Conservation (phyloP, 225 moss, liverwort and hornwort species). For the Pleurozium schreberi region DNA sequence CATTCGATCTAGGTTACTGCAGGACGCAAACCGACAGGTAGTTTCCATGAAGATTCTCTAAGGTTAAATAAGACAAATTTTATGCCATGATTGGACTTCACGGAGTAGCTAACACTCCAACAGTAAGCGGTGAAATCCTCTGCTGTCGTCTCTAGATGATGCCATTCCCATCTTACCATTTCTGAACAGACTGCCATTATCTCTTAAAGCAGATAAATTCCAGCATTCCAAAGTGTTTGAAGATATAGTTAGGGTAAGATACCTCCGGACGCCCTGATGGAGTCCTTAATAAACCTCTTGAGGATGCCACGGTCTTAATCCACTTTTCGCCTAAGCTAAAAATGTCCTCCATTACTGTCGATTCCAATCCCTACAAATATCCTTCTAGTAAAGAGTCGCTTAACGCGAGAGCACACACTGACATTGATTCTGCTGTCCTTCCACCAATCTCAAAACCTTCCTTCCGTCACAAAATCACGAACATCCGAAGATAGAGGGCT, state of each 20-base stretch:
- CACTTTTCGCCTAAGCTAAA: conserved; percentile 80
- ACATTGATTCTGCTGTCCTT: conserved; percentile 16
- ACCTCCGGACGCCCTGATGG: conserved; percentile 89
- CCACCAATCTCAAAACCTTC: conserved; percentile 13
- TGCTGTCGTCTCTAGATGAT: background rate
- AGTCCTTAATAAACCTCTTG: conserved; percentile 50
- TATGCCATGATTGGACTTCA: background rate
- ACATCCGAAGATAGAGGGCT: background rate
- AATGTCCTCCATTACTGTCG: conserved; percentile 29
- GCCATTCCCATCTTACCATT: background rate
- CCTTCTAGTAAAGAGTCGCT: background rate
- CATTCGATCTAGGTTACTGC: background rate
- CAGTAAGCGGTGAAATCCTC: background rate
- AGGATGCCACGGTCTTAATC: conserved; percentile 76
- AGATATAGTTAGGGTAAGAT: conserved; percentile 9
- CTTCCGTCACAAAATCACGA: conserved; percentile 19
- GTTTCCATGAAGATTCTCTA: background rate
- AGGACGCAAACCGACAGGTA: background rate
- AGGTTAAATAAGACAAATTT: background rate
- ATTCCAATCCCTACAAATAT: conserved; percentile 3
- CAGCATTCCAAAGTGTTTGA: background rate
- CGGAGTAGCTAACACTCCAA: background rate
- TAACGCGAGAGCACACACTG: background rate
- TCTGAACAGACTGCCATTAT: background rate
- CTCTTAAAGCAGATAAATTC: background rate